Evolutionary conservation across 345 rosid species (phyloP).

Genomic region (Corchorus olitorius): DNA sequence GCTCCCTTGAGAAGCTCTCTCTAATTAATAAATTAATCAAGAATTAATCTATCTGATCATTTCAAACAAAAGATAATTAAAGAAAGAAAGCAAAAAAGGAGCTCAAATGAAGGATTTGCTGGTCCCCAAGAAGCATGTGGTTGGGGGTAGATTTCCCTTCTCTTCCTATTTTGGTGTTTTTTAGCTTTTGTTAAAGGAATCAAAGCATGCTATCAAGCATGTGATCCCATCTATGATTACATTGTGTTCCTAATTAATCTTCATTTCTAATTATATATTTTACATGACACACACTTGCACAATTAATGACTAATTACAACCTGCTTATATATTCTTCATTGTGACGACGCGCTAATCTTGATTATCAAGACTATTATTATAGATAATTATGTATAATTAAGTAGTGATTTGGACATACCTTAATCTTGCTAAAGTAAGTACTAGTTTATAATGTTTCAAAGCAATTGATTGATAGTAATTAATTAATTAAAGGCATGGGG

Average conservation of each 20-base stretch:
- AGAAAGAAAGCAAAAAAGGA: not conserved
- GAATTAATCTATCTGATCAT: not conserved
- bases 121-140: slow-evolving; percentile 66
- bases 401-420: slow-evolving; percentile 25
- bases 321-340: slow-evolving; percentile 29
- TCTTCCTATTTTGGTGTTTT: slow-evolving; percentile 17
- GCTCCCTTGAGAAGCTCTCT: slow-evolving; percentile 18
- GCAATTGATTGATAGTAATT: not conserved
- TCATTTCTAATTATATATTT: slow-evolving; percentile 23
- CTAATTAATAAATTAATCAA: not conserved
- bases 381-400: not conserved
- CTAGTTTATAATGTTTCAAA: not conserved
- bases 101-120: slow-evolving; percentile 30
- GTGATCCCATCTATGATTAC: slow-evolving; percentile 50
- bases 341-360: slow-evolving; percentile 22
- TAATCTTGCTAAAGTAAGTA: slow-evolving; percentile 23
- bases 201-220: slow-evolving; percentile 58
- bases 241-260: slow-evolving; percentile 9
- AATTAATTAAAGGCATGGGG: not conserved
- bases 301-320: not conserved
- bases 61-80: too few species aligned
- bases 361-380: slow-evolving; percentile 9
- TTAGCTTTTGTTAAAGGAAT: slow-evolving; percentile 48
- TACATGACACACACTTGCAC: not conserved
- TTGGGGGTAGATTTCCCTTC: slow-evolving; percentile 20